phyloP scores from a whole-genome alignment of 495 filamentous ascomycete species.

The Rostrohypoxylon terebratum region DNA sequence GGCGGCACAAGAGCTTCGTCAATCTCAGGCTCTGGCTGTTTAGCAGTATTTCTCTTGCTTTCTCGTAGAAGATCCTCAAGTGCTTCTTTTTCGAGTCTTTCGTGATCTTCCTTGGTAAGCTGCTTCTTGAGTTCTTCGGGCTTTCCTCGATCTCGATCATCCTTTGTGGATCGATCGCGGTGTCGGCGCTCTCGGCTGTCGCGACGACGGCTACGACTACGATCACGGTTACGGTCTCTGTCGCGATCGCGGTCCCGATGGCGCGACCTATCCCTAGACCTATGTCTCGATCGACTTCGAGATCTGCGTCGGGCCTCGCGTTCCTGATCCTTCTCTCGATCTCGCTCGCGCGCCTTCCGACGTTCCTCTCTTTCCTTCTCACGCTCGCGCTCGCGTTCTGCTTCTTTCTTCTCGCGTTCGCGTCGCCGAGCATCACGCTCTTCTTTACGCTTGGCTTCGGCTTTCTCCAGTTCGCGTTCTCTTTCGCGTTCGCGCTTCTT shows the following conservation, averaged over 20 bases:
- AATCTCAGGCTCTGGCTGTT: constrained; percentile 64
- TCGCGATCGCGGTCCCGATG: constrained; percentile 50
- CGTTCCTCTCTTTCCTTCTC: constrained; percentile 67
- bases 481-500: constrained; percentile 66
- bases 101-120: constrained; percentile 66
- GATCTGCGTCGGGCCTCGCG: constrained; percentile 45
- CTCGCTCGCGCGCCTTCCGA: constrained; percentile 54
- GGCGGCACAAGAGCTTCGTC: constrained; percentile 65
- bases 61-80: constrained; percentile 66
- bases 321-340: constrained; percentile 51
- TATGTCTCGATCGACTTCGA: constrained; percentile 47
- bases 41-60: constrained; percentile 59
- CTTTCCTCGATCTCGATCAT: constrained; percentile 43
- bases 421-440: constrained; percentile 67
- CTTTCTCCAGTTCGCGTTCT: constrained; percentile 69
- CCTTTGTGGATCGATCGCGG: constrained; percentile 51
- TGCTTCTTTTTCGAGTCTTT: constrained; percentile 66
- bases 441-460: constrained; percentile 69
- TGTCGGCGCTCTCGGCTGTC: constrained; percentile 46
- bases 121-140: constrained; percentile 58
- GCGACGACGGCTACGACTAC: constrained; percentile 44
- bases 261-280: constrained; percentile 47
- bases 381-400: constrained; percentile 67
- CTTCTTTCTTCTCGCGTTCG: constrained; percentile 66
- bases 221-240: constrained; percentile 50